phyloP scores from a whole-genome alignment of 2,329 filamentous ascomycete genomes.

The Claviceps monticola region DNA sequence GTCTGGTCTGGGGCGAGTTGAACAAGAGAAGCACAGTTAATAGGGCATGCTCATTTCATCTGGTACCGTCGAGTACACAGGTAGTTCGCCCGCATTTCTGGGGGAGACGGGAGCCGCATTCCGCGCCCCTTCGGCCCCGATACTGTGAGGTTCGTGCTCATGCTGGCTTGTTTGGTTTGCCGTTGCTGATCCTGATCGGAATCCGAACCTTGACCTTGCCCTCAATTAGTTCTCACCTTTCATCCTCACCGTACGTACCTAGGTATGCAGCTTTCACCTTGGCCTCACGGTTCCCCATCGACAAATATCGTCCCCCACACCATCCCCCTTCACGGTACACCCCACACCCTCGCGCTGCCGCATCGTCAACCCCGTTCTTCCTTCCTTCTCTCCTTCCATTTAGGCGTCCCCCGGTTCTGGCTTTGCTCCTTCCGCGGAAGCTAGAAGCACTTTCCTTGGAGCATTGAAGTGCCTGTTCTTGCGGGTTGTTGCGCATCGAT shows the following conservation, averaged over 20 bases:
- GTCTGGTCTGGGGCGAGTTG: neutral
- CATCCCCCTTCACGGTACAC: neutral
- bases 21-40: neutral
- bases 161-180: no score
- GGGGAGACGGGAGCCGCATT: neutral
- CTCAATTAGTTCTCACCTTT: no score
- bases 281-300: neutral
- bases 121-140: neutral
- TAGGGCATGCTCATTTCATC: neutral
- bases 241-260: no score
- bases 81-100: neutral
- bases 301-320: neutral
- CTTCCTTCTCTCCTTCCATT: constrained; percentile 1
- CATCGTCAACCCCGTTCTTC: neutral
- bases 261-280: neutral
- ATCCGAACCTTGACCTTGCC: no score
- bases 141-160: neutral
- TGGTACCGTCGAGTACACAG: neutral
- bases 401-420: neutral
- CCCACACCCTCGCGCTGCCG: neutral
- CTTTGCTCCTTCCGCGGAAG: constrained; percentile 1
- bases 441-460: neutral
- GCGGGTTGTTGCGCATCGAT: neutral
- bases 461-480: neutral
- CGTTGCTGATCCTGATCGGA: no score